Evolutionary conservation across 164 flowering plant genomes (phyloP), one percentile per base, ranked within the genome.

Genomic region (Warburgia ugandensis): DNA sequence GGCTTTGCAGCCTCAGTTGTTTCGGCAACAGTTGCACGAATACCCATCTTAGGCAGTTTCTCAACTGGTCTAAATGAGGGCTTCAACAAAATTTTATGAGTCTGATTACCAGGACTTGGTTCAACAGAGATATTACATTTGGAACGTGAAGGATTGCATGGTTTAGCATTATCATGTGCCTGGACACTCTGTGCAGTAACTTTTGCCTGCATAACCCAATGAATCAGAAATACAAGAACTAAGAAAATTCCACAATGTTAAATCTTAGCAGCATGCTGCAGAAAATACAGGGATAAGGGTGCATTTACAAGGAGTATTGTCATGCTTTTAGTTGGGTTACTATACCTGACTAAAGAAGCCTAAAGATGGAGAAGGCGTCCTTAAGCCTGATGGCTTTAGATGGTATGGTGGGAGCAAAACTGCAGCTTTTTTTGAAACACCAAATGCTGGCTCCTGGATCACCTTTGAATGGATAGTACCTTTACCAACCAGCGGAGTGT

Each of bases 351-450:
- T 59, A 68, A 92, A 92, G 54, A 68, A 85, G 42, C 84, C 70
- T 27, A 92, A 52, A 14, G 98, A 84, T 13, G 98, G 98, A 12
- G 96, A 79, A 31, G 98, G 98, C 96, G 78, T 74, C 55, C 95
- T 73, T 61, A 92, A 66, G 37, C 88, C 88, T 48, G 96, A 78
- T 61, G 94, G 91, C 67, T 80, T 84, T 50, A 48, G 41, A 51
- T 68, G 83, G 8, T 22, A 32, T 45, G 56, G 69, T 43, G 68
- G 59, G 26, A 56, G 31, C 46, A 74, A 23, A 62, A 31, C 51
- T 26, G 32, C 45, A 48, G 21, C 9, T 47, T 60, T 60, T 6
- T 20, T 58, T 2, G 58, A 30, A 40, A 43, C 60, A 54, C 54
- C 45, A 65, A 26, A 35, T 29, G 19, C 29, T 23, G 50, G 32